Percentiles rank a stretch among this genome's conserved stretches.
phyloP scores from a whole-genome alignment of 2,329 filamentous ascomycete species.

The Arthrobotrys sphaeroides region DNA sequence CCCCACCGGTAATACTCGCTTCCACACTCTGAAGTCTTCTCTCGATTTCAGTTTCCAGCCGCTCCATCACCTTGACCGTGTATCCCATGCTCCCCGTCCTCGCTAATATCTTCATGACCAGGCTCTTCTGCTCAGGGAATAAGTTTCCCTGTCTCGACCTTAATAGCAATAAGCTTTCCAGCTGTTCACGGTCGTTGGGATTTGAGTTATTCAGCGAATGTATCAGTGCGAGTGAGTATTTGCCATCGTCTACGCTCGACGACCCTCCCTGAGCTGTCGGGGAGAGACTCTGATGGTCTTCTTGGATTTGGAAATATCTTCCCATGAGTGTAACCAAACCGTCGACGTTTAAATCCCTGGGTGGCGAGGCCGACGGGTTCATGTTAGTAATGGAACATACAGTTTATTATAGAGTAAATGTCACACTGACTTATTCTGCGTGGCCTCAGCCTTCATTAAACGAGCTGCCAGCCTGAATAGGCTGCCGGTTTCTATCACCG shows the following conservation, averaged over 20 bases:
- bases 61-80: neutral
- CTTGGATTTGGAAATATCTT: slow-evolving; percentile 22
- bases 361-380: neutral
- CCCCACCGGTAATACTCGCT: neutral
- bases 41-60: slow-evolving; percentile 24
- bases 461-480: slow-evolving; percentile 15
- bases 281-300: slow-evolving; percentile 5
- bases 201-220: slow-evolving; percentile 29
- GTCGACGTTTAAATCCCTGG: slow-evolving; percentile 3
- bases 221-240: slow-evolving; percentile 13
- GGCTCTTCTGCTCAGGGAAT: slow-evolving; percentile 13
- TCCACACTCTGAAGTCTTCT: neutral
- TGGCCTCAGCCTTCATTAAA: slow-evolving; percentile 16
- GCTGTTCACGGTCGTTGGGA: neutral
- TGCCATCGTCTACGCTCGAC: slow-evolving; percentile 11
- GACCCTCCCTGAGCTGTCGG: neutral
- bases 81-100: slow-evolving; percentile 18
- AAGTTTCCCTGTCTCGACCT: slow-evolving; percentile 4
- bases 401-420: neutral
- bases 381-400: neutral
- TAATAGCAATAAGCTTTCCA: slow-evolving; percentile 8
- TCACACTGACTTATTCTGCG: slow-evolving; percentile 9
- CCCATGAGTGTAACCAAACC: slow-evolving; percentile 11
- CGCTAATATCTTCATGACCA: slow-evolving; percentile 19
- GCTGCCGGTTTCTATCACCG: slow-evolving; percentile 15